Evolutionary conservation across 495 filamentous ascomycete species (phyloP).

Genomic region (Venustampulla echinocandica): DNA sequence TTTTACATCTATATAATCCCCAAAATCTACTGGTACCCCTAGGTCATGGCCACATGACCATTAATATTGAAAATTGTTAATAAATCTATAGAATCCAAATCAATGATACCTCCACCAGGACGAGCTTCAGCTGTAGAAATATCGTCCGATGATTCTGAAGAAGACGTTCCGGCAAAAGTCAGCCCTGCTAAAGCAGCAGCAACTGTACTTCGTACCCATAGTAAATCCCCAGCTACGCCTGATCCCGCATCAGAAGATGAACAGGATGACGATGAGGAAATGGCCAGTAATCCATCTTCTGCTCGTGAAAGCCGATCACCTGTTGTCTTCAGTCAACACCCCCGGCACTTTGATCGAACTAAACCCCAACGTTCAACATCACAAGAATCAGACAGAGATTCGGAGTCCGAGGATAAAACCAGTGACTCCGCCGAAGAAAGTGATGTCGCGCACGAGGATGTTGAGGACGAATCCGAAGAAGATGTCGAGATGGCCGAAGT

Average conservation of each 20-base stretch:
- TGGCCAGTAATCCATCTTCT: slow-evolving; percentile 7
- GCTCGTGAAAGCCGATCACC: slow-evolving; percentile 19
- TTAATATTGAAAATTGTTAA: no score
- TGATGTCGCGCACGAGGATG: background rate
- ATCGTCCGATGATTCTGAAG: slow-evolving; percentile 7
- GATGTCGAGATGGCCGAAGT: no score
- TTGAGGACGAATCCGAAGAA: slow-evolving; percentile 2
- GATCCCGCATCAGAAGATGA: slow-evolving; percentile 4
- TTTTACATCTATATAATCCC: no score
- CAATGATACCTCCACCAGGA: no score
- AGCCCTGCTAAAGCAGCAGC: slow-evolving; percentile 2
- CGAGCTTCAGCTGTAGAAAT: background rate
- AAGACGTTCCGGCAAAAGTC: slow-evolving; percentile 3
- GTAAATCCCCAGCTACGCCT: background rate
- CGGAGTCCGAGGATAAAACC: slow-evolving; percentile 4
- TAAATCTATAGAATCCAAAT: no score
- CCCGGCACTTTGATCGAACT: background rate
- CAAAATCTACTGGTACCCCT: no score
- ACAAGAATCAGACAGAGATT: background rate
- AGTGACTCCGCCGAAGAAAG: slow-evolving; percentile 1
- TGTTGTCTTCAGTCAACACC: slow-evolving; percentile 15
- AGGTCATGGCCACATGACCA: no score
- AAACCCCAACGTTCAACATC: background rate
- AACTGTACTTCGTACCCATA: background rate
- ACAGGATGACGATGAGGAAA: slow-evolving; percentile 5